Conservation (phyloP, 2,329 filamentous ascomycete species). For the Paracorniculantispora psalliotae region DNA sequence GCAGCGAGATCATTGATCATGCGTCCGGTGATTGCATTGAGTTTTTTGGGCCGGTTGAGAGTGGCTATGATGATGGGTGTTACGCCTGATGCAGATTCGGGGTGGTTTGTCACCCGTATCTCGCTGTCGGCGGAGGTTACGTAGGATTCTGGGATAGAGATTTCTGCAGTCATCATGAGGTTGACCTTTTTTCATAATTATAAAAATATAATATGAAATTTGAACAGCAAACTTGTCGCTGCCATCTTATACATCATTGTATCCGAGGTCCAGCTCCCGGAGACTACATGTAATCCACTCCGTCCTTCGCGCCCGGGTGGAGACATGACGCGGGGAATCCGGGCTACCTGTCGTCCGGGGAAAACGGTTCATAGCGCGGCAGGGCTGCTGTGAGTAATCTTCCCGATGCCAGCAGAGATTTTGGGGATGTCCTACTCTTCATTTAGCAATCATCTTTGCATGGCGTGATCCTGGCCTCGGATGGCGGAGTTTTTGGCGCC, state of each 20-base stretch:
- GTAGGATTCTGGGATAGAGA: slow-evolving; percentile 2
- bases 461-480: background rate
- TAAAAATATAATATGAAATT: background rate
- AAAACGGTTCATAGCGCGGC: background rate
- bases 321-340: background rate
- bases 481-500: background rate
- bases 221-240: background rate
- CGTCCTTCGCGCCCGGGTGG: background rate
- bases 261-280: background rate
- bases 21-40: slow-evolving; percentile 47
- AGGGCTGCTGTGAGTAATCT: background rate
- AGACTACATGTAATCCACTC: background rate
- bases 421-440: background rate
- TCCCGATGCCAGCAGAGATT: background rate
- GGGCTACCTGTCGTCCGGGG: background rate
- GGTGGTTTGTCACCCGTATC: slow-evolving; percentile 7
- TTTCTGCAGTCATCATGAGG: background rate
- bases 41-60: slow-evolving; percentile 47
- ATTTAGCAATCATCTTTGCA: background rate
- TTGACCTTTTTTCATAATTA: background rate
- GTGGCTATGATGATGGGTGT: slow-evolving; percentile 41
- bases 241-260: background rate
- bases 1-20: slow-evolving; percentile 39
- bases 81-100: background rate
- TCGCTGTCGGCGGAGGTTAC: background rate